Base-by-base conservation (phyloP, 768 basidiomycete genomes). In the Russula sp. region DNA sequence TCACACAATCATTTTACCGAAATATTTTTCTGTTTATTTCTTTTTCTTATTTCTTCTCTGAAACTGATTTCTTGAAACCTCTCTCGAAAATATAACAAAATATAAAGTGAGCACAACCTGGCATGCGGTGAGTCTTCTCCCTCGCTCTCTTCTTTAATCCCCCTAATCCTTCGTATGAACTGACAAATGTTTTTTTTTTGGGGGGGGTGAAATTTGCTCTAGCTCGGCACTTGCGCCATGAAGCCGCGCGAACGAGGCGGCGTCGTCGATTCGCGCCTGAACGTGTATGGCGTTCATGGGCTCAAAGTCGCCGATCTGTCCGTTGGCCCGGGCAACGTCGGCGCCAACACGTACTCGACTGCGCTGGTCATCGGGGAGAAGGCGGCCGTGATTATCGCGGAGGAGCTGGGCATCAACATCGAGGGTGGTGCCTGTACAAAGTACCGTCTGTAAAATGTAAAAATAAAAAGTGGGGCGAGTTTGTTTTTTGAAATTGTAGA, bases 151-250 rank as follows among this genome's bases (percentile, higher is more conserved):
- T n/a, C 14, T 10, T 22, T 22, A 10, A 20, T 46, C 7, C 32
- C 14, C 18, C 22, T 22, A 10, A 20, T 46, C 7, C 32, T 34
- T 18, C 16, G 7, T 34, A 18, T 14, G 11, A 13, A 20, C 22
- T 11, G 11, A 5, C 20, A 10, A 10, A 10, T 35, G 14, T 11
- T 2, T 41, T 45, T n/a, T 38, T 11, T 2, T 20, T 56, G 22
- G 34, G 59, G 5, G 52, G 43, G 20, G 59, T n/a, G n/a, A n/a
- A 29, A 48, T 2, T 45, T 58, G n/a, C 11, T 16, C n/a, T 25
- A 85, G 83, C 74, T 84, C 14, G 85, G 85, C 42, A 87, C 85
- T 0, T 86, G 84, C 60, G 79, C 83, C 0, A 87, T 87, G 85
- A 85, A 86, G 68, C 77, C 83, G 3, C 77, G 79, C 20, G 76